phyloP scores from a whole-genome alignment of 345 rosid genomes.

The Murraya koenigii region DNA sequence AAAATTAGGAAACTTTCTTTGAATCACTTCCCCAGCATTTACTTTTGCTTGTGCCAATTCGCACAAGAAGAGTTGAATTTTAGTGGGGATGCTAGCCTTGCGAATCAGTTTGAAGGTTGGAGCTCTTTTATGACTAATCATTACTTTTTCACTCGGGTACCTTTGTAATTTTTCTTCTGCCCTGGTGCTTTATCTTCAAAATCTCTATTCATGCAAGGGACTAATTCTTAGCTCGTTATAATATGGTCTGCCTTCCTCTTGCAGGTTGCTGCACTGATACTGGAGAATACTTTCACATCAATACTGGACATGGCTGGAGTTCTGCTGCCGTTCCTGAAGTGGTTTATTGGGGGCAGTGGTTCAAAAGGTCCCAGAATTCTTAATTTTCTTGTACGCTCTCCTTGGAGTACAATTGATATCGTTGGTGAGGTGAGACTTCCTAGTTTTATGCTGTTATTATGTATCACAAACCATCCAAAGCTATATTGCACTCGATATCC shows the following conservation, averaged over 20 bases:
- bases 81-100: too few relatives aligned
- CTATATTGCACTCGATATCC: not conserved
- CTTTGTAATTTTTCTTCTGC: not conserved
- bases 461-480: not conserved
- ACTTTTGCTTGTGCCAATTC: too few relatives aligned
- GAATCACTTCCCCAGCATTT: too few relatives aligned
- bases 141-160: not conserved
- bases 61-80: too few relatives aligned
- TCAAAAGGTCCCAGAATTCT: conserved; percentile 79
- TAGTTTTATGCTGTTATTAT: conserved; percentile 7
- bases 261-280: conserved; percentile 78
- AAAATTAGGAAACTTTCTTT: too few relatives aligned
- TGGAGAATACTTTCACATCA: conserved; percentile 97
- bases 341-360: conserved; percentile 88
- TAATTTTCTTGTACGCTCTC: conserved; percentile 93
- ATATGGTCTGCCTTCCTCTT: conserved; percentile 10
- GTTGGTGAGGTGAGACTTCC: conserved; percentile 67
- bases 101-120: too few relatives aligned
- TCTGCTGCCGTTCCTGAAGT: conserved; percentile 83
- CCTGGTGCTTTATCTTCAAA: not conserved
- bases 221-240: not conserved
- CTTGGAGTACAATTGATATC: conserved; percentile 89
- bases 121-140: not conserved
- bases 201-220: not conserved
- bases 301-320: conserved; percentile 99